Evolutionary conservation across 2,329 filamentous ascomycete species (phyloP).

Genomic region (Colletotrichum cereale): DNA sequence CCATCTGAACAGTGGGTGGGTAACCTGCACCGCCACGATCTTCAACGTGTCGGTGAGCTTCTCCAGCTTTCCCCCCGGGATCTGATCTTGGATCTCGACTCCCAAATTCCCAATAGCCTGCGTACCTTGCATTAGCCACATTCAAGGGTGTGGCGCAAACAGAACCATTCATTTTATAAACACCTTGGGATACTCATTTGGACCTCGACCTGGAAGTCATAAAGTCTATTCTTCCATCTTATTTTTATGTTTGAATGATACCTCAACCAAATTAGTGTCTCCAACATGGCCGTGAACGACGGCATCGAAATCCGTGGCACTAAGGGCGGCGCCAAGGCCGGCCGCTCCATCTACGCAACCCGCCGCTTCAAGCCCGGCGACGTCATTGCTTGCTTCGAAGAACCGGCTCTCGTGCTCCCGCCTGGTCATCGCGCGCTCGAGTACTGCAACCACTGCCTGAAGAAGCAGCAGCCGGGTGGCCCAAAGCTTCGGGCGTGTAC

Average conservation of each 20-base stretch:
- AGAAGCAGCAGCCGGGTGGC: not conserved
- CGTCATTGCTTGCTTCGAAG: conserved; percentile 58
- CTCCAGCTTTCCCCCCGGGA: not conserved
- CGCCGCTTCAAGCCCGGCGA: conserved; percentile 58
- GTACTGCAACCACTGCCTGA: conserved; percentile 65
- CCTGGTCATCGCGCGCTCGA: conserved; percentile 54
- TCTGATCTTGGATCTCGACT: not conserved
- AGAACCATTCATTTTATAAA: not conserved
- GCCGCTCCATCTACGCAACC: conserved; percentile 60
- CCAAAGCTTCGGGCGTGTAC: conserved; percentile 55
- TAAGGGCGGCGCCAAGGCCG: conserved; percentile 50
- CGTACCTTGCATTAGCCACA: conserved; percentile 17
- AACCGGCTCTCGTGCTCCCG: conserved; percentile 61
- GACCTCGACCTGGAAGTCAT: not conserved
- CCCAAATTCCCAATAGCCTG: not conserved
- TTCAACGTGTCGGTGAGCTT: not conserved
- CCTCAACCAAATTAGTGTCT: not conserved
- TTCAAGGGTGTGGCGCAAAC: conserved; percentile 8
- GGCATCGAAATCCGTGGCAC: conserved; percentile 30
- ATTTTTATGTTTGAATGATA: not conserved
- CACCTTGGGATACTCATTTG: not conserved
- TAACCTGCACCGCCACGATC: conserved; percentile 7
- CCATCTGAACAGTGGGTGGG: conserved; percentile 1
- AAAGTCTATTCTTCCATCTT: not conserved
- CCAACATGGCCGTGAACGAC: conserved; percentile 3